These are phyloP conservation scores for Hymenoscyphus fraxineus DNA, from an alignment of 2,329 filamentous ascomycete species.

Conservation along the genomic window DNA sequence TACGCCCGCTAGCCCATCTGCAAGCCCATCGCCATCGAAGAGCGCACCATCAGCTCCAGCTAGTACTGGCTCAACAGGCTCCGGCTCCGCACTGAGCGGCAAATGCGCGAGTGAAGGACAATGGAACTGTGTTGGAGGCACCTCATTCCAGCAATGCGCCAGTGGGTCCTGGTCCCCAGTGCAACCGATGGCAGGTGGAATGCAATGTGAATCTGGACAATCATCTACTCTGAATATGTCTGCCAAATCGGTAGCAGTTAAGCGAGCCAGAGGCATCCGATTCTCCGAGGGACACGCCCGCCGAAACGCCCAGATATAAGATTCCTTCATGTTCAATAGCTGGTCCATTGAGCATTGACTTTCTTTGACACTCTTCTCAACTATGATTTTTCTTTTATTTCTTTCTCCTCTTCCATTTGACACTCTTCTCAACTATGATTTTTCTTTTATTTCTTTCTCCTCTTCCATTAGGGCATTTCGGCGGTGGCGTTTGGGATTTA, in stretches of 20 bases:
- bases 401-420: background rate
- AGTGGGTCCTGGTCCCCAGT: slow-evolving; percentile 47
- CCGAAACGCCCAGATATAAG: slow-evolving; percentile 17
- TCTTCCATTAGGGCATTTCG: background rate
- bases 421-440: too few relatives aligned
- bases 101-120: slow-evolving; percentile 46
- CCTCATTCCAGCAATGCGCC: slow-evolving; percentile 52
- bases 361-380: slow-evolving; percentile 15
- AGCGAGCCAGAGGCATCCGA: slow-evolving; percentile 24
- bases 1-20: slow-evolving; percentile 13
- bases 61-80: slow-evolving; percentile 25
- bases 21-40: slow-evolving; percentile 25
- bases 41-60: slow-evolving; percentile 22
- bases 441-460: background rate
- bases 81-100: slow-evolving; percentile 24
- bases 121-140: slow-evolving; percentile 52
- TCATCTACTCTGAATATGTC: slow-evolving; percentile 39
- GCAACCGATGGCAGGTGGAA: slow-evolving; percentile 44
- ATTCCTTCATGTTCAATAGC: slow-evolving; percentile 17
- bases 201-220: slow-evolving; percentile 43
- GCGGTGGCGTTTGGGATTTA: background rate
- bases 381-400: background rate
- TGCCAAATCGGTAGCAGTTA: slow-evolving; percentile 20
- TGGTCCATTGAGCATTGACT: slow-evolving; percentile 23
- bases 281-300: slow-evolving; percentile 29